Conservation (phyloP, 139 green algal genomes). For the Chlorokybus atmophyticus region DNA sequence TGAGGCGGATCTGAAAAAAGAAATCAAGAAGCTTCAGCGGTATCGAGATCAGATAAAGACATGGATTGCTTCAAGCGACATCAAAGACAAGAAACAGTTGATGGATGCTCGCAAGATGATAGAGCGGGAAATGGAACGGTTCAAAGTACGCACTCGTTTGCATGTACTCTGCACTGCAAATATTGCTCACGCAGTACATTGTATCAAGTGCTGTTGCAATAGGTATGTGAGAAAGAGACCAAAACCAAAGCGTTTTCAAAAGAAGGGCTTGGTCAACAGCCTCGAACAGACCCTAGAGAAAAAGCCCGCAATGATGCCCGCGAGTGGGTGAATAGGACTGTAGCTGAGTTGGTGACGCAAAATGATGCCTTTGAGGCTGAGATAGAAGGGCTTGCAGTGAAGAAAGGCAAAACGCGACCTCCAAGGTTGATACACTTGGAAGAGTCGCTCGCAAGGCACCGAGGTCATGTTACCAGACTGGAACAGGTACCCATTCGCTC, state of each 20-base stretch:
- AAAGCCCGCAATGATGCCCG: slow-evolving; percentile 59
- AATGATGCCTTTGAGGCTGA: slow-evolving; percentile 86
- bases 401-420: slow-evolving; percentile 55
- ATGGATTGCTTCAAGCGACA: slow-evolving; percentile 74
- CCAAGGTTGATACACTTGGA: slow-evolving; percentile 48
- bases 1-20: slow-evolving; percentile 94
- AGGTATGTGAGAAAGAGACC: slow-evolving; percentile 81
- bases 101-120: slow-evolving; percentile 73
- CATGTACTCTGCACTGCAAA: too few relatives aligned
- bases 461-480: slow-evolving; percentile 53
- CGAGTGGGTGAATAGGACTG: slow-evolving; percentile 69
- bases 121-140: slow-evolving; percentile 94
- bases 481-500: slow-evolving; percentile 19
- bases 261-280: slow-evolving; percentile 52
- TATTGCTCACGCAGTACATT: too few relatives aligned
- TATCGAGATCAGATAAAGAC: slow-evolving; percentile 93
- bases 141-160: too few relatives aligned
- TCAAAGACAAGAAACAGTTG: slow-evolving; percentile 89
- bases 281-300: slow-evolving; percentile 67
- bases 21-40: slow-evolving; percentile 99
- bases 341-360: slow-evolving; percentile 35
- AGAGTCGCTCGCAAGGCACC: slow-evolving; percentile 52
- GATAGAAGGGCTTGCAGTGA: slow-evolving; percentile 63
- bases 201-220: too few relatives aligned
- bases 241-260: slow-evolving; percentile 94